Base-by-base conservation (phyloP, 2,329 filamentous ascomycete genomes). In the Sclerotinia trifoliorum region DNA sequence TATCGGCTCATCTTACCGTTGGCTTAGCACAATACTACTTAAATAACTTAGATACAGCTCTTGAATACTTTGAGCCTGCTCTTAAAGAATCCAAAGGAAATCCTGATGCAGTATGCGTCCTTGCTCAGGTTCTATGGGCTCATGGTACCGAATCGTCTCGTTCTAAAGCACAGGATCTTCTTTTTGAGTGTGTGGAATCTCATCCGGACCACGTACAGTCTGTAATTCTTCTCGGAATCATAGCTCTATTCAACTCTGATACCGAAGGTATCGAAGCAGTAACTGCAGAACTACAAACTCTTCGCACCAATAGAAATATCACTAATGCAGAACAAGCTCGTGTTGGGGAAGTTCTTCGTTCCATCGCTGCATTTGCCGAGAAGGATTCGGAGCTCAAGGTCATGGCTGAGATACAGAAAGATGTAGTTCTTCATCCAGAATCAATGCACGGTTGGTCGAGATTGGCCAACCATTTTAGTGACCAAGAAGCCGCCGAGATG, bases 101-200 rank as follows among this genome's bases (percentile, higher is more conserved):
- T 70, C 90, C 94, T 0, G 93, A 97, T 75, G 90, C 94, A 1
- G 89, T 93, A 0, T 97, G 94, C 75, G 83, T 97, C 17, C 83
- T 98, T 17, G 91, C 94, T 0, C 93, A 98, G 79, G 91, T 98
- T 0, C 84, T 98, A 0, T 99, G 95, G 94, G 94, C 94, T 0
- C 93, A 92, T 72, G 93, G 92, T 11, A 88, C 88, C 0, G 86
- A 90, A 8, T 84, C 88, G 0, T 91, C 94, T 67, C 87, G 90
- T 58, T 87, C 89, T 62, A 88, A 91, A 70, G 94, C 94, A 21
- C 86, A 93, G 4, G 88, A 91, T 65, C 86, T 92, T 71, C 84
- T 99, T 0, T 94, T 97, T 75, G 88, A 89, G 19, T 89, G 91
- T 48, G 89, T 97, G 17, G 92, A 94, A 74, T 84, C 83, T 63